These are phyloP conservation scores for Microdochium paspali DNA, from an alignment of 2,329 filamentous ascomycete species.

Conservation along the genomic window DNA sequence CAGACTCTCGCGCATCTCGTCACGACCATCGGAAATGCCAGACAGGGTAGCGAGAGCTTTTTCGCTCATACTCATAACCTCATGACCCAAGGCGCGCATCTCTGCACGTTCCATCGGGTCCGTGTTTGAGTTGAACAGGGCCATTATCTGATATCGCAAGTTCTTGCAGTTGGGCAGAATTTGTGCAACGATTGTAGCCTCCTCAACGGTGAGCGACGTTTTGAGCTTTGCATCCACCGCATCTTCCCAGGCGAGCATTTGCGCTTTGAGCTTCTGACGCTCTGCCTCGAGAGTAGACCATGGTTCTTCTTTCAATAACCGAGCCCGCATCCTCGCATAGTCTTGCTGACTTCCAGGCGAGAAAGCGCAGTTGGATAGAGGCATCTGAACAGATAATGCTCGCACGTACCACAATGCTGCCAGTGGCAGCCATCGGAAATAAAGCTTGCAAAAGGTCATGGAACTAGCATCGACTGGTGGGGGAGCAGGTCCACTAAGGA, in stretches of 20 bases:
- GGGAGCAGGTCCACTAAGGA: neutral
- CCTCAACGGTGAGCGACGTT: neutral
- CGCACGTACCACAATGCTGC: neutral
- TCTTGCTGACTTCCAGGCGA: neutral
- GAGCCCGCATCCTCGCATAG: neutral
- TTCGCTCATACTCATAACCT: neutral
- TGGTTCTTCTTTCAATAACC: neutral
- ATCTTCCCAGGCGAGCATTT: neutral
- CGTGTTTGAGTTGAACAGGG: neutral
- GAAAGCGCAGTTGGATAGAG: neutral
- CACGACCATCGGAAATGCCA: neutral
- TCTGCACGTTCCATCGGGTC: neutral
- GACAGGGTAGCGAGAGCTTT: neutral
- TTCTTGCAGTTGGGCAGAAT: neutral
- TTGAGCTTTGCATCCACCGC: neutral
- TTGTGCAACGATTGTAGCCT: neutral
- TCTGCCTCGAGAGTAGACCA: neutral
- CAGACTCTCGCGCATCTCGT: neutral
- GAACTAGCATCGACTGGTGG: neutral
- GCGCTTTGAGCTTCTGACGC: neutral
- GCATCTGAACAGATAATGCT: neutral
- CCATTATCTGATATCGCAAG: neutral
- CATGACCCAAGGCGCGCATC: neutral
- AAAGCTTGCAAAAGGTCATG: neutral
- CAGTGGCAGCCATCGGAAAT: neutral